A percentile compares a stretch with the other conserved stretches of the same genome.
phyloP scores from a whole-genome alignment of 2,329 filamentous ascomycete genomes.

The Colletotrichum chlorophyti region DNA sequence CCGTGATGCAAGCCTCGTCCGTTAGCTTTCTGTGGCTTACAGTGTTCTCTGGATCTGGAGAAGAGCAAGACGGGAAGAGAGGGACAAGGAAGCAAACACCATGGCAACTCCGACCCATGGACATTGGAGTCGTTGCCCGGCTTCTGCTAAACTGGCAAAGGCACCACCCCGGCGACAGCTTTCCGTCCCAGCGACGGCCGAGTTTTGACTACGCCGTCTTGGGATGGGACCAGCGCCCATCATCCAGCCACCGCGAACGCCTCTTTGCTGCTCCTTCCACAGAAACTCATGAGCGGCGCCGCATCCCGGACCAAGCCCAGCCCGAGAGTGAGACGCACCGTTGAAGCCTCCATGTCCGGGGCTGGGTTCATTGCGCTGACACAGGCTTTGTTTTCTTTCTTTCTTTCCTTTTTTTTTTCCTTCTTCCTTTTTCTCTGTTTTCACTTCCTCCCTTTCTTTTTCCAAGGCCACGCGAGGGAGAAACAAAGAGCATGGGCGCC shows the following conservation, averaged over 20 bases:
- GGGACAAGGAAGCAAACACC: background rate
- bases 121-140: background rate
- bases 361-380: background rate
- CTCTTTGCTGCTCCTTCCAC: slow-evolving; percentile 1
- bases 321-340: slow-evolving; percentile 22
- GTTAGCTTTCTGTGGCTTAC: too few species aligned
- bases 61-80: background rate
- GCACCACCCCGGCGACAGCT: background rate
- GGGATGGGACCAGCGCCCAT: background rate
- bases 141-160: background rate
- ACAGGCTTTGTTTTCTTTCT: too few species aligned
- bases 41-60: background rate
- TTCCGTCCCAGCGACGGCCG: background rate
- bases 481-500: slow-evolving; percentile 4
- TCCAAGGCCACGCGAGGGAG: slow-evolving; percentile 1
- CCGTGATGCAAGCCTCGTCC: background rate
- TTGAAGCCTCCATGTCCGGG: slow-evolving; percentile 11
- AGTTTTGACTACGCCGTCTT: slow-evolving; percentile 1
- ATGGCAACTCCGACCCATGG: background rate
- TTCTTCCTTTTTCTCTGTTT: too few species aligned
- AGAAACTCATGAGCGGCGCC: background rate
- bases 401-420: too few species aligned
- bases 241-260: slow-evolving; percentile 14
- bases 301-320: slow-evolving; percentile 9
- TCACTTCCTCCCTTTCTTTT: too few species aligned